Evolutionary conservation across 2,329 filamentous ascomycete species (phyloP).

Genomic region (Colletotrichum ledebouriae): DNA sequence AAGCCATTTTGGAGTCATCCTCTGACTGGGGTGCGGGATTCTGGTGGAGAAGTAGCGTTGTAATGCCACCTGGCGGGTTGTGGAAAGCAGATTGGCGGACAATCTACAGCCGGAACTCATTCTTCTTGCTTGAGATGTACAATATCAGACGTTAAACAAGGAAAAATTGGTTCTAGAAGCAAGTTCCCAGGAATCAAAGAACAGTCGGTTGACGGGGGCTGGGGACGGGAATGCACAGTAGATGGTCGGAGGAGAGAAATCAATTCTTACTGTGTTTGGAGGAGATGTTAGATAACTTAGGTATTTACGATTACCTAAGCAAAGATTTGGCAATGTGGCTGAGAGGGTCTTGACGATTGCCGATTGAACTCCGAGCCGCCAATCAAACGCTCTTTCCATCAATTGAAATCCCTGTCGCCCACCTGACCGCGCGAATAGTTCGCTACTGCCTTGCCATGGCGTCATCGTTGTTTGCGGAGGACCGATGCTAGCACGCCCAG

Average conservation of each 20-base stretch:
- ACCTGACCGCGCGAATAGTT: constrained; percentile 35
- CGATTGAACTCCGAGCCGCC: neutral
- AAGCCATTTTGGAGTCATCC: constrained; percentile 50
- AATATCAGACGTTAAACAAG: no score
- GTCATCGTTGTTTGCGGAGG: constrained; percentile 29
- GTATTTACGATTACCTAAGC: neutral
- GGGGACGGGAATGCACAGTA: neutral
- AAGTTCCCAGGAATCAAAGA: no score
- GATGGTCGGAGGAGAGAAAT: neutral
- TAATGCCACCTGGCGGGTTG: neutral
- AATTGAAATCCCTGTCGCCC: constrained; percentile 36
- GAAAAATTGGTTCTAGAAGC: no score
- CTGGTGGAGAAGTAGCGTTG: neutral
- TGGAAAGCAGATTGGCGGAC: neutral
- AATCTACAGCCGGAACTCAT: constrained; percentile 3
- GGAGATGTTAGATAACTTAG: neutral
- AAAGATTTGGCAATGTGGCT: neutral
- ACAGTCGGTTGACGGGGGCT: no score
- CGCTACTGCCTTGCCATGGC: constrained; percentile 37
- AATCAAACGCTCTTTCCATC: neutral
- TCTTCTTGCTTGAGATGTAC: neutral
- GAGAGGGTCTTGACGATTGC: no score
- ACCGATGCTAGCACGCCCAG: neutral
- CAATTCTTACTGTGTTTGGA: neutral
- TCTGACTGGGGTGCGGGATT: neutral